Base-by-base conservation (phyloP, 768 basidiomycete species). In the Candolleomyces eurysporus region DNA sequence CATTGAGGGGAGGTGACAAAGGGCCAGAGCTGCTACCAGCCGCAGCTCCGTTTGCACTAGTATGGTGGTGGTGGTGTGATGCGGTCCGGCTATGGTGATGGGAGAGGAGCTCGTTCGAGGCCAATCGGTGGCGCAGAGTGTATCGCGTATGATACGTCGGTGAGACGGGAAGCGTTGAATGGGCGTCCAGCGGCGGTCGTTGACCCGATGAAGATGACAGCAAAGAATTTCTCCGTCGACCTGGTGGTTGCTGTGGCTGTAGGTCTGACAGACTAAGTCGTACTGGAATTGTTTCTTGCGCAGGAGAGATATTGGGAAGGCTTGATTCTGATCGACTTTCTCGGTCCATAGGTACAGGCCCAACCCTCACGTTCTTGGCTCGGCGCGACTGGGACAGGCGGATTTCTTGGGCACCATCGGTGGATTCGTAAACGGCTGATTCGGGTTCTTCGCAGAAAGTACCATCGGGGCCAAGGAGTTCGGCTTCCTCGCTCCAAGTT, bases 401-500 rank as follows among this genome's bases (percentile, higher is more conserved):
- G 36, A 56, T 56, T 39, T 42, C 54, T 19, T 56, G 54, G n/a
- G n/a, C 60, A 4, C 58, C 65, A 22, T 57, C 57, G 49, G 61
- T 60, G 57, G 70, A 73, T 3, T 58, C 49, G 49, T 66, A 65
- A 8, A 63, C 26, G 9, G 61, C 32, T 9, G 48, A 43, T 19
- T 22, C 46, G 65, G 43, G 68, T 61, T 71, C 73, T 31, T 72
- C 77, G 46, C 71, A 74, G 21, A 71, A 62, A 5, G 54, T 36
- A 17, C 16, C 48, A 72, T 70, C 32, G 72, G 75, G 39, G 3
- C 36, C 54, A 11, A 40, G n/a, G 14, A 56, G 54, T 31, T 69
- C 62, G 26, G 79, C 79, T 40, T 80, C 82, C 55, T 84, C 81
- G 45, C 70, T 75, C 77, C 81, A 79, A 45, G 73, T 64, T 46